phyloP scores from a whole-genome alignment of 2,329 filamentous ascomycete species.

The Arthrobotrys iridis region DNA sequence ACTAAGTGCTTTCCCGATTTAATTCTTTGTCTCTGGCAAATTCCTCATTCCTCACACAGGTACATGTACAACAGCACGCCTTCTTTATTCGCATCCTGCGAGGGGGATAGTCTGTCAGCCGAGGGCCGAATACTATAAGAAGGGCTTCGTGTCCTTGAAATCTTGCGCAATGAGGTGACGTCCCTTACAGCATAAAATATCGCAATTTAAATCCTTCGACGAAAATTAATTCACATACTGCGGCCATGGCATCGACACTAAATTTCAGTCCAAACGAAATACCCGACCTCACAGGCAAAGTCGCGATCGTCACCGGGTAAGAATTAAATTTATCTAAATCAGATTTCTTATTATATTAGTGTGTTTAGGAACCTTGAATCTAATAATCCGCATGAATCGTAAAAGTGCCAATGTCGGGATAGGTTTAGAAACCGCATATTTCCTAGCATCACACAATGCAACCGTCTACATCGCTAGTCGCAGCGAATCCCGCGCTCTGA shows the following conservation, averaged over 20 bases:
- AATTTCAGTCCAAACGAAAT: conserved; percentile 13
- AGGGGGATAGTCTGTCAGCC: too few species aligned
- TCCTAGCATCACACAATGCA: conserved; percentile 55
- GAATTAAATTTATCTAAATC: not conserved
- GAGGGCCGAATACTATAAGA: too few species aligned
- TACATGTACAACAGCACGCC: too few species aligned
- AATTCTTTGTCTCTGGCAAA: too few species aligned
- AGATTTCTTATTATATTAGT: not conserved
- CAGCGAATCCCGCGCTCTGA: conserved; percentile 60
- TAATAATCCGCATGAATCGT: not conserved
- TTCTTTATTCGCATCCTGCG: too few species aligned
- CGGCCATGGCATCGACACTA: not conserved
- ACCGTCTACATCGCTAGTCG: conserved; percentile 56
- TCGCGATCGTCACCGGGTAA: conserved; percentile 57
- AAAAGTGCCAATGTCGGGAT: conserved; percentile 55
- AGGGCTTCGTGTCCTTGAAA: too few species aligned
- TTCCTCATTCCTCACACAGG: too few species aligned
- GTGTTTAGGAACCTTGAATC: not conserved
- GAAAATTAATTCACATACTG: not conserved
- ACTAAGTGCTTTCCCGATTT: too few species aligned
- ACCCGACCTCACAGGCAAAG: conserved; percentile 56
- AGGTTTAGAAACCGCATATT: conserved; percentile 56
- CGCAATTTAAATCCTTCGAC: not conserved
- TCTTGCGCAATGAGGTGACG: not conserved
- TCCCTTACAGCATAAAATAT: not conserved